phyloP scores from a whole-genome alignment of 2,329 filamentous ascomycete genomes.

The Microdochium nivale region DNA sequence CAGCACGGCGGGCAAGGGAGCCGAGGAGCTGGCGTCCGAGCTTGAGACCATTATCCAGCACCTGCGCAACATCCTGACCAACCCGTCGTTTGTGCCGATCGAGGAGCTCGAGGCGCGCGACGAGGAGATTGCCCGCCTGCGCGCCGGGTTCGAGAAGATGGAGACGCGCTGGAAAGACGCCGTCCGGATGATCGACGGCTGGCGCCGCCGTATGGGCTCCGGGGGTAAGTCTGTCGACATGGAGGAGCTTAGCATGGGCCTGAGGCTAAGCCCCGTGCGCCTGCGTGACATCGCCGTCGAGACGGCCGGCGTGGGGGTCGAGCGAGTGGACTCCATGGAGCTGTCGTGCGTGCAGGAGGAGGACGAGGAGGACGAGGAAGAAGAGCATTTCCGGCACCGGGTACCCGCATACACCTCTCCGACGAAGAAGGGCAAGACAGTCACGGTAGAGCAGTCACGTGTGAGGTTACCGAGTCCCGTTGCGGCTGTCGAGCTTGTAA shows the following conservation, averaged over 20 bases:
- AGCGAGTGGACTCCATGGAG: slow-evolving; percentile 21
- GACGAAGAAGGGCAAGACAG: background rate
- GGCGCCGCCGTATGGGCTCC: slow-evolving; percentile 72
- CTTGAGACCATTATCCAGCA: slow-evolving; percentile 74
- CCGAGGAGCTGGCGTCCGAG: slow-evolving; percentile 63
- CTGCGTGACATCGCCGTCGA: slow-evolving; percentile 43
- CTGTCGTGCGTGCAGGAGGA: slow-evolving; percentile 30
- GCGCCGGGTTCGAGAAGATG: slow-evolving; percentile 89
- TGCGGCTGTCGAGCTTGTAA: slow-evolving; percentile 31
- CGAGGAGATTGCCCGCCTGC: slow-evolving; percentile 76
- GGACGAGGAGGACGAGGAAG: slow-evolving; percentile 37
- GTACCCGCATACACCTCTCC: background rate
- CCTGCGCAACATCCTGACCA: slow-evolving; percentile 76
- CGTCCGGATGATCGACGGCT: slow-evolving; percentile 82
- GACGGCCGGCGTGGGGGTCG: slow-evolving; percentile 10
- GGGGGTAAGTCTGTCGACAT: slow-evolving; percentile 63
- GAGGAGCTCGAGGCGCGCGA: slow-evolving; percentile 92
- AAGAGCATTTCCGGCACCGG: slow-evolving; percentile 16
- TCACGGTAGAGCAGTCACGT: background rate
- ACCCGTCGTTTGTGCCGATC: slow-evolving; percentile 90
- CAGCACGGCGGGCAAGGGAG: slow-evolving; percentile 22
- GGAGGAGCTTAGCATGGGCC: slow-evolving; percentile 58
- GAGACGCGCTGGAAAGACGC: slow-evolving; percentile 85
- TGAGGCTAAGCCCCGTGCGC: slow-evolving; percentile 53
- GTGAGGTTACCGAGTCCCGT: slow-evolving; percentile 20